A percentile compares a stretch with the other conserved stretches of the same genome.
Evolutionary conservation across 139 green algal species (phyloP).

Genomic region (Coelastrella sp.): DNA sequence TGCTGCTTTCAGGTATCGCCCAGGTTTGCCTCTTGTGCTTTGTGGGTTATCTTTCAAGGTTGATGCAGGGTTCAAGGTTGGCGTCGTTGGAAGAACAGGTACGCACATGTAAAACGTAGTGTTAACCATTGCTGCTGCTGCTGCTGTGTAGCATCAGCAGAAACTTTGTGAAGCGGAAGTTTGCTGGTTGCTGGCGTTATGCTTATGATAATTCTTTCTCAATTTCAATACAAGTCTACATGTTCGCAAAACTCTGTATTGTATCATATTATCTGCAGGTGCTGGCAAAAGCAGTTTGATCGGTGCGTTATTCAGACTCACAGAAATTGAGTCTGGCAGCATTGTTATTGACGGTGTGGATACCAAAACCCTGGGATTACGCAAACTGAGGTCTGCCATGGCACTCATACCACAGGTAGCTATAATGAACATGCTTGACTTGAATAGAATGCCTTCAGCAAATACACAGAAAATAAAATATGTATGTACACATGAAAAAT

Average conservation of each 20-base stretch:
- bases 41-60: constrained; percentile 81
- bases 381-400: constrained; percentile 53
- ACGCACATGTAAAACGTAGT: too few relatives aligned
- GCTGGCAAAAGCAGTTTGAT: constrained; percentile 82
- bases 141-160: too few relatives aligned
- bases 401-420: constrained; percentile 74
- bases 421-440: background rate
- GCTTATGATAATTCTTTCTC: too few relatives aligned
- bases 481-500: too few relatives aligned
- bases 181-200: too few relatives aligned
- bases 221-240: too few relatives aligned
- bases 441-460: background rate
- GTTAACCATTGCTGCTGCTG: too few relatives aligned
- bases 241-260: too few relatives aligned
- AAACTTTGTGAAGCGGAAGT: too few relatives aligned
- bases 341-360: constrained; percentile 90
- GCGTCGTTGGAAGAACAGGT: constrained; percentile 42
- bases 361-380: constrained; percentile 68
- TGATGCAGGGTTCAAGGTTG: constrained; percentile 49
- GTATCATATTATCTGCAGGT: constrained; percentile 54
- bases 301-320: constrained; percentile 76
- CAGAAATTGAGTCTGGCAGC: constrained; percentile 65
- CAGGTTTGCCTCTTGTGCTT: constrained; percentile 87
- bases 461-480: too few relatives aligned
- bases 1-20: constrained; percentile 75